Evolutionary conservation across 1,284 basidiomycete genomes (phyloP), one percentile per base, ranked within the genome.

Genomic region (Mycena citricolor): DNA sequence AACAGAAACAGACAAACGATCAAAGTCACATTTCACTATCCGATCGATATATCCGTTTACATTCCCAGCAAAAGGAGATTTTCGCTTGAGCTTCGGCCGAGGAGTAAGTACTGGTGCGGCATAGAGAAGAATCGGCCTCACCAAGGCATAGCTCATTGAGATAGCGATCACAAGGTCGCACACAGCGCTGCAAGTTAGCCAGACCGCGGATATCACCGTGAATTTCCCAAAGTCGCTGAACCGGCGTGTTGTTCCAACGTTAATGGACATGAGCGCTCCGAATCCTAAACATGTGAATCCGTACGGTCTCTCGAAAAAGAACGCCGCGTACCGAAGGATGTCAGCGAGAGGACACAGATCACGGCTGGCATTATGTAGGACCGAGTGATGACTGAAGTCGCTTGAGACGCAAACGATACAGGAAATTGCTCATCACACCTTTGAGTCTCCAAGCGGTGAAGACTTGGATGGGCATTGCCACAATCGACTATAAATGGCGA

Each of bases 151-250:
- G 29, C 14, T 32, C 28, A 44, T 44, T 11, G 26, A 33, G 13
- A 19, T 29, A 20, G 42, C 42, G 38, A 44, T 44, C 32, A 44
- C 17, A 21, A 44, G 22, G 34, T 44, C 42, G 42, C 42, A 44
- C 19, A 21, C 26, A 10, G 42, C 42, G 20, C 33, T 30, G 20
- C 13, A 31, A 21, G 26, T 35, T 17, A 44, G 42, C 42, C 34
- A 44, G 24, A 44, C 8, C 20, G 42, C 38, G n/a, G 42, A 29
- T 16, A 31, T 35, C 20, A 35, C 38, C 30, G 5, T 36, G 42
- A 44, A 44, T 11, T 23, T 36, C 13, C 32, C 33, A 23, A 44
- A 44, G n/a, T 35, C 42, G 20, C 34, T 25, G 29, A 44, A 44
- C 26, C 31, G 7, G 17, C 32, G 41, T 22, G 23, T 33, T 28